Evolutionary conservation across 129 eudicot genomes (phyloP), one percentile per base, ranked within the genome.

Genomic region (Lactuca sativa): DNA sequence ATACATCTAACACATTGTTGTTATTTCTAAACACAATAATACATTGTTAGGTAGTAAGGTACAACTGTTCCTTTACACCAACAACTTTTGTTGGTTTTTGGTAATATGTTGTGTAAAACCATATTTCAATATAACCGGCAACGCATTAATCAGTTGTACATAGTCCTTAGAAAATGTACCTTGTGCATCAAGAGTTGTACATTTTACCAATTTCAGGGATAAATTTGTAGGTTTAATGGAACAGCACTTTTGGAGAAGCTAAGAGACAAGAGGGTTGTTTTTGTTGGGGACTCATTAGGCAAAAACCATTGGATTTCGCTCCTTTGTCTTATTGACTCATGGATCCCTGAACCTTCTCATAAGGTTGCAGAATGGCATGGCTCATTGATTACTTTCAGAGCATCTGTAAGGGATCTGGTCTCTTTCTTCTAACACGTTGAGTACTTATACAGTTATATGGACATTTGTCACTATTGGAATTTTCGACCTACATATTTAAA

Each of bases 231-330:
- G 84, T 88, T 84, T 59, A 85, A 88, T 85, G 88, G 86, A 38
- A 88, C 81, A 56, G 74, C 70, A 62, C 63, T 88, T 55, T 72
- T 85, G 72, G 95, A 88, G 80, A 82, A 75, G 74, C 69, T 85
- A 54, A 85, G 84, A 73, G 71, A 78, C 75, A 88, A 85, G 48
- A 84, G 90, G 68, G 77, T 84, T 48, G 82, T 88, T 40, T 84
- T 75, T 78, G 95, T 84, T 33, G 95, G 95, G 34, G 95, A 88
- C 71, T 88, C 95, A 14, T 40, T 88, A 71, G 85, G 85, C 67
- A 85, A 83, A 60, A 82, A 82, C 44, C 95, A 88, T 71, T 88
- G 91, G 88, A 52, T 80, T 51, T 88, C 95, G 15, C 86, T 88
- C 43, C 79, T 82, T 48, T 88, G 91, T 81, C 74, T 88, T 56